Percentiles rank a stretch among this genome's conserved stretches.
These are phyloP conservation scores for Austropuccinia psidii DNA, from an alignment of 1,284 basidiomycete genomes.

Conservation along the genomic window DNA sequence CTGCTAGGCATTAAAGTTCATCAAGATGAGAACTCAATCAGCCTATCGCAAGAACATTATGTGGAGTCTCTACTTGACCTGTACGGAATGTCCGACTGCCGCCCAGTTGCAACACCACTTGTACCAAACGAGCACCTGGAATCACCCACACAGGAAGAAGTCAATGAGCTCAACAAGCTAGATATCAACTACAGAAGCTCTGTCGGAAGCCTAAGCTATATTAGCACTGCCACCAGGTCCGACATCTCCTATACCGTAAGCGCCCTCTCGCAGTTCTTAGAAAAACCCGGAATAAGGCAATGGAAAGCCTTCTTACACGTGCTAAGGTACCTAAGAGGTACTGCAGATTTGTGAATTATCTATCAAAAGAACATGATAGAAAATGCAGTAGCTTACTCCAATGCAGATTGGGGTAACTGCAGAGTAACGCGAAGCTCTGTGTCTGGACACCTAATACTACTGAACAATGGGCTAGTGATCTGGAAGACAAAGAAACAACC, in stretches of 20 bases:
- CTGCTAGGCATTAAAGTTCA: conserved; percentile 16
- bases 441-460: too few species aligned
- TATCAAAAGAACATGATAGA: too few species aligned
- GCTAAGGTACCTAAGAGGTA: neutral
- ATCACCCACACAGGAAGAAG: too few species aligned
- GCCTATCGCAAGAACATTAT: neutral
- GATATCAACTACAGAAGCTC: neutral
- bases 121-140: too few species aligned
- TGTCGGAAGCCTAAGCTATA: neutral
- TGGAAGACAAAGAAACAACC: too few species aligned
- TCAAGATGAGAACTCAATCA: neutral
- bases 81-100: too few species aligned
- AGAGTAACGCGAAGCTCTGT: too few species aligned
- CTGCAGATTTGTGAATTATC: neutral
- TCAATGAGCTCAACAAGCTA: too few species aligned
- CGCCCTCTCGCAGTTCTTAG: neutral
- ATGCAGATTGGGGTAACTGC: too few species aligned
- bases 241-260: neutral
- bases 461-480: too few species aligned
- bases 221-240: neutral
- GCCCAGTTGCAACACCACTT: too few species aligned
- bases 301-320: neutral
- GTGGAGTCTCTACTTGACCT: neutral
- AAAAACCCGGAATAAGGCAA: neutral
- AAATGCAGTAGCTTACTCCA: too few species aligned